Evolutionary conservation across 768 basidiomycete species (phyloP).

Genomic region (Suillus brevipes): DNA sequence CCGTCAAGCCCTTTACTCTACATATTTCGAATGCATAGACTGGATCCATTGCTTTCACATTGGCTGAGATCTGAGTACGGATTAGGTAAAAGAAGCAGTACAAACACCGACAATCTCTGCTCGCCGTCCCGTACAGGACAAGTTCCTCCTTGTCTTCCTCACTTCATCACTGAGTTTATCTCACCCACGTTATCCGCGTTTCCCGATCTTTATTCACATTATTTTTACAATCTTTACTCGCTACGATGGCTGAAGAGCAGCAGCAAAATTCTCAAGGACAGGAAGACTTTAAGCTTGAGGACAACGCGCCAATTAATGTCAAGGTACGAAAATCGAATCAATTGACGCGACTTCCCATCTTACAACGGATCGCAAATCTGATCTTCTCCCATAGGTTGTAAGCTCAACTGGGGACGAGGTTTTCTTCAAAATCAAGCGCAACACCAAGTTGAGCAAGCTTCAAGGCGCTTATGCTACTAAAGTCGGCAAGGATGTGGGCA

Average conservation of each 20-base stretch:
- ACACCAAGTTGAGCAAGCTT: constrained; percentile 88
- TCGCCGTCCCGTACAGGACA: neutral
- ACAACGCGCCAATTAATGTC: constrained; percentile 72
- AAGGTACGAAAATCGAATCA: constrained; percentile 51
- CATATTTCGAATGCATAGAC: neutral
- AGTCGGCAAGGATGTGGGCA: constrained; percentile 84
- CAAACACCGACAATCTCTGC: constrained; percentile 12
- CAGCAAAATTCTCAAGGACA: constrained; percentile 37
- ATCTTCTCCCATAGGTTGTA: constrained; percentile 53
- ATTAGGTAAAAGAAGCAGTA: constrained; percentile 9
- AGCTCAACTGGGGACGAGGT: constrained; percentile 82
- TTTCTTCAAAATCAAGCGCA: constrained; percentile 96
- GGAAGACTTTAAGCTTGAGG: constrained; percentile 52
- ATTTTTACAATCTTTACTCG: neutral
- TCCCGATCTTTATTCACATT: constrained; percentile 3
- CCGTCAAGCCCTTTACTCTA: neutral
- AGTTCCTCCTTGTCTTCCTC: constrained; percentile 1
- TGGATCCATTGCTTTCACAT: neutral
- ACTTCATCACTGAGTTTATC: neutral
- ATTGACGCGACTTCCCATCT: constrained; percentile 4
- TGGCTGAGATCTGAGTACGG: neutral
- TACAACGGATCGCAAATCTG: constrained; percentile 6
- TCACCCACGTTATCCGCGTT: constrained; percentile 3
- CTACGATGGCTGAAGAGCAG: constrained; percentile 56
- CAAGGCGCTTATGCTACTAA: constrained; percentile 91